phyloP scores from a whole-genome alignment of 257 asterid genomes.

The Solanum rostratum region DNA sequence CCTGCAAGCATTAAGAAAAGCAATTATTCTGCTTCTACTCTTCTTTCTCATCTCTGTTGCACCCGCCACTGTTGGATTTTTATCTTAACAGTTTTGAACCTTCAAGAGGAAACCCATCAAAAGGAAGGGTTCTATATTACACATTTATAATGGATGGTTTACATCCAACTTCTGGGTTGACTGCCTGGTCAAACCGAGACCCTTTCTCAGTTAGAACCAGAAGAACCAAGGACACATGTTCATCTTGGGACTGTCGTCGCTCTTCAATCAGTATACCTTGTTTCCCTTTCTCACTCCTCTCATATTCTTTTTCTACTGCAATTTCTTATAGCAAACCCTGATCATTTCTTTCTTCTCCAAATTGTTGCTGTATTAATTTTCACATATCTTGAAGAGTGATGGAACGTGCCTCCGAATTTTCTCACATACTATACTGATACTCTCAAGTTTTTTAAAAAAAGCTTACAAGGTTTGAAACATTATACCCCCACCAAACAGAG shows the following conservation, averaged over 20 bases:
- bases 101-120: background rate
- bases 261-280: background rate
- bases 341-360: background rate
- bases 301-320: background rate
- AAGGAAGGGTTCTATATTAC: background rate
- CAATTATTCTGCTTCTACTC: too few relatives aligned
- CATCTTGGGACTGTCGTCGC: background rate
- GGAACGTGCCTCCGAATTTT: background rate
- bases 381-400: background rate
- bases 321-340: background rate
- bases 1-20: too few relatives aligned
- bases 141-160: background rate
- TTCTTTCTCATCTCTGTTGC: too few relatives aligned
- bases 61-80: too few relatives aligned
- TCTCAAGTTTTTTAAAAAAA: background rate
- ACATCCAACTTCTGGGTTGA: background rate
- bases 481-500: background rate
- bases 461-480: background rate
- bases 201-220: background rate
- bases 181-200: background rate
- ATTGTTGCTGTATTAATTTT: background rate
- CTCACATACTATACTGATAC: background rate
- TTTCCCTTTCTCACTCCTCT: background rate
- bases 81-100: too few relatives aligned
- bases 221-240: background rate